Conservation (phyloP, 1,284 basidiomycete species). For the Sporisorium sorghi region DNA sequence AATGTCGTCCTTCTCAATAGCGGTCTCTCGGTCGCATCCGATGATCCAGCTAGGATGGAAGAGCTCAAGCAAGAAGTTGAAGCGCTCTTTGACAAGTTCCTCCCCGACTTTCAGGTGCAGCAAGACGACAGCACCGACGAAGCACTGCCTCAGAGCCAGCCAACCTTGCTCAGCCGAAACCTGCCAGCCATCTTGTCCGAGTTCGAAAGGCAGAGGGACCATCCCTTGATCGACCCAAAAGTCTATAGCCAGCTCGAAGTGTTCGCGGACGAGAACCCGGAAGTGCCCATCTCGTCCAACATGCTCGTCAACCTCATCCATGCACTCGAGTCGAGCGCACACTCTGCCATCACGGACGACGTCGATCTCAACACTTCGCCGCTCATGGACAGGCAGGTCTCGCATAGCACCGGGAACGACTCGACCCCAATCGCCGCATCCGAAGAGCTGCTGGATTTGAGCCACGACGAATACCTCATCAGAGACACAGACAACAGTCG, state of each 20-base stretch:
- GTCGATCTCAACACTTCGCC: conserved; percentile 18
- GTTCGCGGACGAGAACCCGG: conserved; percentile 38
- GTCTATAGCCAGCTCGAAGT: conserved; percentile 38
- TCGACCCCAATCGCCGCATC: conserved; percentile 29
- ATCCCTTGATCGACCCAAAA: conserved; percentile 41
- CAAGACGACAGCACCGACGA: conserved; percentile 17
- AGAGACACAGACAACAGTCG: conserved; percentile 34
- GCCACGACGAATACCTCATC: conserved; percentile 36
- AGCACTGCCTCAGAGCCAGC: conserved; percentile 9
- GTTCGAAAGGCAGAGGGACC: conserved; percentile 39
- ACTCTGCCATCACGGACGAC: conserved; percentile 29
- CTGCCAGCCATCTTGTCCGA: conserved; percentile 45
- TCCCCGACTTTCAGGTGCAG: conserved; percentile 30
- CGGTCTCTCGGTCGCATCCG: conserved; percentile 25
- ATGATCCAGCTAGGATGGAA: conserved; percentile 30
- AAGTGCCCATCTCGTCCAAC: conserved; percentile 44
- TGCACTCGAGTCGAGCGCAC: conserved; percentile 40
- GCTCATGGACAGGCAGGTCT: conserved; percentile 26
- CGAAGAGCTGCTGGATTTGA: conserved; percentile 29
- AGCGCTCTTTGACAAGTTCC: conserved; percentile 42
- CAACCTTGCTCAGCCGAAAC: conserved; percentile 41
- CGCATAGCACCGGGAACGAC: conserved; percentile 38
- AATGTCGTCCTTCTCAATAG: conserved; percentile 22
- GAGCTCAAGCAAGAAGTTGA: conserved; percentile 37
- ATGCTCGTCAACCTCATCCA: conserved; percentile 48